Evolutionary conservation across 129 eudicot species (phyloP), one percentile per base, ranked within the genome.

Genomic region (Gnaphalium uliginosum): DNA sequence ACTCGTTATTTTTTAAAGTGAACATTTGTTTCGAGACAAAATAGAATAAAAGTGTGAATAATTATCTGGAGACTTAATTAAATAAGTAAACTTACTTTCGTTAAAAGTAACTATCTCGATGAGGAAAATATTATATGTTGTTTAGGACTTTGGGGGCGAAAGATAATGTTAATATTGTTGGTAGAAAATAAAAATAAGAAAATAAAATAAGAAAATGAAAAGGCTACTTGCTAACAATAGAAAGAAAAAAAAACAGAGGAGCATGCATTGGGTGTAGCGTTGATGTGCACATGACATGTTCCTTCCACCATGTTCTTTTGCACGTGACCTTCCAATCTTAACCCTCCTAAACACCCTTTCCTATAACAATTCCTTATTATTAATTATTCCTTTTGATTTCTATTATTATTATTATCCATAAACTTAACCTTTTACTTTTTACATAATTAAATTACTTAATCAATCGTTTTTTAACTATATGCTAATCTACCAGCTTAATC

Each of bases 251-350:
- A 14, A 69, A 59, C 35, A 71, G 66, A 73, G 62, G 67, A 71
- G 61, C 65, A 66, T 33, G 69, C 79, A 66, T 80, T 57, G 83
- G 74, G 67, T 80, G 75, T 41, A 73, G 79, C 27, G 83, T 80
- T 66, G 9, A 58, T 41, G 70, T 80, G 83, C 83, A 80, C 79
- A 74, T 80, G 83, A 73, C 62, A 73, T 80, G 83, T 80, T 80
- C 27, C 74, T 66, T 76, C 71, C 63, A 60, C 75, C 79, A 73
- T 80, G 83, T 80, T 80, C 70, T 3, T n/a, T 80, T 80, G 79
- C 83, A 80, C 83, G 83, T 80, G 83, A 80, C 83, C 79, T 66
- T 39, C 79, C 63, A 73, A 74, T 73, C 79, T 73, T 22, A 79
- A 39, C 71, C 43, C 62, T 56, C 76, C 61, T 77, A 77, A 77